Evolutionary conservation across 2,329 filamentous ascomycete species (phyloP).

Genomic region (Cryoendolithus antarcticus): DNA sequence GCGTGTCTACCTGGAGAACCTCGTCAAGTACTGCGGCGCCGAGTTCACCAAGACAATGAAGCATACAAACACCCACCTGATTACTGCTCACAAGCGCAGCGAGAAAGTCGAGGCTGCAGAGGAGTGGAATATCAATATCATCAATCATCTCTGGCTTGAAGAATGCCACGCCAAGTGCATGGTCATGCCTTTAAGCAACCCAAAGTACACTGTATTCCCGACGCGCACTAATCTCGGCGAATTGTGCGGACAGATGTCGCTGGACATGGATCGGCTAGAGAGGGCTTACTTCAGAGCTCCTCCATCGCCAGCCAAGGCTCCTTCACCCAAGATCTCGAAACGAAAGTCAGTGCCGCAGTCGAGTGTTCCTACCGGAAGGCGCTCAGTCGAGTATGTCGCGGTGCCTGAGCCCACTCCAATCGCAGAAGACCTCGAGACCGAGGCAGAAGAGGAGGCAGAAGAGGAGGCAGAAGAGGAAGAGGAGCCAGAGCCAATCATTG

Average conservation of each 20-base stretch:
- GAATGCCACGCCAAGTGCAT: constrained; percentile 90
- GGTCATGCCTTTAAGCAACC: constrained; percentile 57
- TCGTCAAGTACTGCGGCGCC: constrained; percentile 72
- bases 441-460: constrained; percentile 3
- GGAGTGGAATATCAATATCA: constrained; percentile 81
- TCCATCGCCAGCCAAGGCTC: constrained; percentile 8
- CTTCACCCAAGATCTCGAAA: constrained; percentile 13
- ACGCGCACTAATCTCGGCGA: constrained; percentile 82
- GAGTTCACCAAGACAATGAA: constrained; percentile 93
- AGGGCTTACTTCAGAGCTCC: constrained; percentile 45
- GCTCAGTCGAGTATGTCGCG: no score
- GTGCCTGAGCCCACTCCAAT: constrained; percentile 4
- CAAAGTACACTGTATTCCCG: constrained; percentile 77
- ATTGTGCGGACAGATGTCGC: constrained; percentile 76
- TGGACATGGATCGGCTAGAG: constrained; percentile 62
- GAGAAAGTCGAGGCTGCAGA: constrained; percentile 87
- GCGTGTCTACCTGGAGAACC: constrained; percentile 81
- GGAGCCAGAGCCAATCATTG: constrained; percentile 9
- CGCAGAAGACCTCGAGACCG: constrained; percentile 13
- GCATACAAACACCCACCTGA: constrained; percentile 86
- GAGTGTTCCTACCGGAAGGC: background rate
- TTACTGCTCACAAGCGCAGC: constrained; percentile 78
- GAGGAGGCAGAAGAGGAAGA: constrained; percentile 8
- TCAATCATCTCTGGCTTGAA: constrained; percentile 96
- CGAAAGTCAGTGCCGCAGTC: constrained; percentile 10